phyloP scores from a whole-genome alignment of 352 stramenopile species.

The Pythium sp. region DNA sequence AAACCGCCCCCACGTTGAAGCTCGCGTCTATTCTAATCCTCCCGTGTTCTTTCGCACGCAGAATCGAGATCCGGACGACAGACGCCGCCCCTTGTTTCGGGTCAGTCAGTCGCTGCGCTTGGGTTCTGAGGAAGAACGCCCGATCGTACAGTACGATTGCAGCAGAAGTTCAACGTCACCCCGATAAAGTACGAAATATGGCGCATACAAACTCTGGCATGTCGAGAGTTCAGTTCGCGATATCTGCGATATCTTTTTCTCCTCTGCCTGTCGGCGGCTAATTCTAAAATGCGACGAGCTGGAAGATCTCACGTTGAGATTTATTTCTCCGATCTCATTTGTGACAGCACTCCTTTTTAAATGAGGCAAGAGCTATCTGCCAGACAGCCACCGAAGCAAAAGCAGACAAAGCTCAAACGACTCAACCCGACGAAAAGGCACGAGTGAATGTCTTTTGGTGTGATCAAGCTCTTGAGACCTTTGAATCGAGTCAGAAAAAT shows the following conservation, averaged over 20 bases:
- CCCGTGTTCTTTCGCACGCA: background rate
- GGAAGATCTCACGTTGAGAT: background rate
- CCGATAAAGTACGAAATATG: background rate
- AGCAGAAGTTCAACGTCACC: conserved; percentile 4
- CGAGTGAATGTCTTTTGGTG: too few species aligned
- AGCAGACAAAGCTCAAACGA: too few species aligned
- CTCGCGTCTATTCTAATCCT: background rate
- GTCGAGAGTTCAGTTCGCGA: conserved; percentile 2
- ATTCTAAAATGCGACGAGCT: background rate
- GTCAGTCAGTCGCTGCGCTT: too few species aligned
- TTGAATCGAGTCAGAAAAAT: too few species aligned
- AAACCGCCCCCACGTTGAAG: conserved; percentile 5
- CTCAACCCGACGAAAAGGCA: too few species aligned
- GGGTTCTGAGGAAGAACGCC: background rate
- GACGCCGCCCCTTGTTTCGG: background rate
- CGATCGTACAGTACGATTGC: background rate
- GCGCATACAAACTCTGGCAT: background rate
- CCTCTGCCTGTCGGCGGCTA: background rate
- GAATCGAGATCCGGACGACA: background rate
- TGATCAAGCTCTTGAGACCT: too few species aligned
- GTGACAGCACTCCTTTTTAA: too few species aligned
- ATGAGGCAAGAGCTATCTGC: too few species aligned
- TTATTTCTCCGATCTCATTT: background rate
- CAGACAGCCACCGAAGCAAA: too few species aligned
- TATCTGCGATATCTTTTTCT: background rate